Evolutionary conservation across 2,329 filamentous ascomycete genomes (phyloP), one percentile per base, ranked within the genome.

Genomic region (Periconia digitata): DNA sequence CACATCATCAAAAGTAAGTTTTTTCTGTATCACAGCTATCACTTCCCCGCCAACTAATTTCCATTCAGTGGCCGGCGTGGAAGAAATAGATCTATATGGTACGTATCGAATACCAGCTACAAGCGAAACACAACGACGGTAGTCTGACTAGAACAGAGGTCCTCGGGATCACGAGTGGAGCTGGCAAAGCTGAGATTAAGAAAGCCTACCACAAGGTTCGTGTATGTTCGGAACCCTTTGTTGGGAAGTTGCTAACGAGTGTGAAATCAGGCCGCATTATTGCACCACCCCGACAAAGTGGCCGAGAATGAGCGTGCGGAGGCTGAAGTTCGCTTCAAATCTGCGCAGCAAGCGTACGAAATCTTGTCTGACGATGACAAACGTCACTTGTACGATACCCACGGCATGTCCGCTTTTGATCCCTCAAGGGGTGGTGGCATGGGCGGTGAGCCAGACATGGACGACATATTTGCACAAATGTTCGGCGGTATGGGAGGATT

Each of bases 301-400:
- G 80, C 91, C 60, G 90, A 92, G 73, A 85, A 88, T 22, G 85
- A 92, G 67, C 87, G 92, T 60, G 86, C 85, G 68, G 88, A 87
- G 59, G 90, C 94, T 51, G 94, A 97, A 72, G 80, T 85, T 67
- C 91, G 86, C 67, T 99, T 99, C 85, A 99, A 99, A 76, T 79
- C 85, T 46, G 86, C 95, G 49, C 92, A 89, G 51, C 87, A 95
- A 75, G 94, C 94, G 61, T 99, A 99, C 79, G 94, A 99, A 70
- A 97, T 99, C 69, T 90, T 99, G 47, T 87, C 85, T 75, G 92
- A 99, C 79, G 92, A 97, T 55, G 85, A 97, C 53, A 96, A 95
- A 73, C 87, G 94, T 65, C 82, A 89, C 47, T 75, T 95, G 54
- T 99, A 99, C 77, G 94, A 99, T 68, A 85, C 85, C 54, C 90